phyloP scores from a whole-genome alignment of 2,329 filamentous ascomycete genomes.

The Beauveria sp. region DNA sequence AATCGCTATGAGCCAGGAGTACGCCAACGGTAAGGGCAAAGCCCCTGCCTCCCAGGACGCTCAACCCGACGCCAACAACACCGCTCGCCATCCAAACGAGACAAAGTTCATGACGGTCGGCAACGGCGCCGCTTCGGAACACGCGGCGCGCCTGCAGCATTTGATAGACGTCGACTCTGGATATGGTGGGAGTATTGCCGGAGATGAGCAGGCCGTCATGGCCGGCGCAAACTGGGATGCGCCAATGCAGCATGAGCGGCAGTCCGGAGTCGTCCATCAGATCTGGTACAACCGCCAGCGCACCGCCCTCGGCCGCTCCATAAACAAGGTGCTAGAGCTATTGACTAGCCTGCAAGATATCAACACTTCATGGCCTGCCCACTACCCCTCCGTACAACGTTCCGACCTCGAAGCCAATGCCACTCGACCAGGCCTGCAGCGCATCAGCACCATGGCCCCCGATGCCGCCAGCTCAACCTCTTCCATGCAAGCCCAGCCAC shows the following conservation, averaged over 20 bases:
- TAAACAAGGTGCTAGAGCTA: conserved; percentile 77
- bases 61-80: conserved; percentile 20
- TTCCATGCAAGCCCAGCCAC: conserved; percentile 35
- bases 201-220: conserved; percentile 47
- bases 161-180: conserved; percentile 85
- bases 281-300: conserved; percentile 93
- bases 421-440: conserved; percentile 41
- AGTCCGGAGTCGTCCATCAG: conserved; percentile 83
- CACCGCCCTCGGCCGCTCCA: conserved; percentile 76
- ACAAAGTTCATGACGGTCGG: conserved; percentile 86
- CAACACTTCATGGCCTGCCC: conserved; percentile 87
- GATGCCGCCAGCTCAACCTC: conserved; percentile 37
- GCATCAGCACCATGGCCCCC: conserved; percentile 22
- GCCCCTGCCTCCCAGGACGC: conserved; percentile 27
- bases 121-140: conserved; percentile 70
- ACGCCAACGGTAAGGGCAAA: conserved; percentile 49
- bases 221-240: conserved; percentile 41
- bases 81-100: conserved; percentile 22
- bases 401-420: conserved; percentile 52
- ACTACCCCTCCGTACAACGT: conserved; percentile 80
- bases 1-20: conserved; percentile 53
- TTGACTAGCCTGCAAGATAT: conserved; percentile 78
- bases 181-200: conserved; percentile 73
- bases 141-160: conserved; percentile 71
- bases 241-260: conserved; percentile 35